Percentiles rank a stretch among this genome's conserved stretches.
Conservation (phyloP, 2,329 filamentous ascomycete genomes). For the Fusarium aywerte region DNA sequence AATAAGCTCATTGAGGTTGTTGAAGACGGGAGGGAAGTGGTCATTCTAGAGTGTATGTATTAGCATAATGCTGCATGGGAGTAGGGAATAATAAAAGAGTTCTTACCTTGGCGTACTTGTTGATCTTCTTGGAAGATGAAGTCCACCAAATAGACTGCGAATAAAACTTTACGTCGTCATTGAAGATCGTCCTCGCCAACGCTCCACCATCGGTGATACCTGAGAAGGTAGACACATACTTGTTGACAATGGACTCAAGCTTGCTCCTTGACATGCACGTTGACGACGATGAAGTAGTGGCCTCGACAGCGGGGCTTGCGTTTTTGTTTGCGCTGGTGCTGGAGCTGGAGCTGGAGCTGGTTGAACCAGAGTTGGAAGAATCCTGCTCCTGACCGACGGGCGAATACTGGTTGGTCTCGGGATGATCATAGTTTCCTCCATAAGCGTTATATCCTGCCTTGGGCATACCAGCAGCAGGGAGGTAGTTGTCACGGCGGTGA, state of each 20-base stretch:
- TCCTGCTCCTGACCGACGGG: slow-evolving; percentile 23
- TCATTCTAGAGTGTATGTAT: slow-evolving; percentile 12
- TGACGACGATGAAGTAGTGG: background rate
- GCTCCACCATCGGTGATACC: slow-evolving; percentile 37
- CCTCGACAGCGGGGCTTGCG: slow-evolving; percentile 14
- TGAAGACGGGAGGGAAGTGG: slow-evolving; percentile 35
- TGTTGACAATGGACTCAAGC: slow-evolving; percentile 33
- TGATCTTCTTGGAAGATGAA: slow-evolving; percentile 16
- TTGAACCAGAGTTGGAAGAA: background rate
- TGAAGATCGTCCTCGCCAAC: slow-evolving; percentile 19
- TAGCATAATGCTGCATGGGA: accelerated
- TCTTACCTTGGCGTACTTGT: slow-evolving; percentile 33
- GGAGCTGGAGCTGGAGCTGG: background rate
- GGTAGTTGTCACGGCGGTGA: slow-evolving; percentile 7
- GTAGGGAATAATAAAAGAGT: background rate
- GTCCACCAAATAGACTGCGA: slow-evolving; percentile 40
- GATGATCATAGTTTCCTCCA: slow-evolving; percentile 33
- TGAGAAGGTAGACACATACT: slow-evolving; percentile 33
- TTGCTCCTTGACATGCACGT: slow-evolving; percentile 22
- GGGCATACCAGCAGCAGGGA: slow-evolving; percentile 20
- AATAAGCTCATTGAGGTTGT: slow-evolving; percentile 29
- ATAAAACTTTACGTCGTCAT: slow-evolving; percentile 29
- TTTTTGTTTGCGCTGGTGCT: background rate
- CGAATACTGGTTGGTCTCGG: slow-evolving; percentile 25
- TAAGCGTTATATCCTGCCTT: slow-evolving; percentile 30